Percentiles rank a stretch among this genome's conserved stretches.
Conservation (phyloP, 148 eudicot genomes). For the Spergularia bocconei region DNA sequence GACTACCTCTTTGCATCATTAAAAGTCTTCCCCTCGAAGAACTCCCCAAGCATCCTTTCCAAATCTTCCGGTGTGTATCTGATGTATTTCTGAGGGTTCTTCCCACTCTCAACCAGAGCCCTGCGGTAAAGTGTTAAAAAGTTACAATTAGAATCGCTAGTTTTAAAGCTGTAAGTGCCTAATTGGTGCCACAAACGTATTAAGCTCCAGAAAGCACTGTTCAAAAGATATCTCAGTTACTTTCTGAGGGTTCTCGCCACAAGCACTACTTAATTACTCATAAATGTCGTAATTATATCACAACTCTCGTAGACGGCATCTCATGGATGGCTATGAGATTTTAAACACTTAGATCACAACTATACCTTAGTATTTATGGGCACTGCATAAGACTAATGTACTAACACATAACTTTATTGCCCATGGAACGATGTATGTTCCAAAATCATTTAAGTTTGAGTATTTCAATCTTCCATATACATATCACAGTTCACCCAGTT, state of each 20-base stretch:
- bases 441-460: no score
- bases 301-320: not conserved
- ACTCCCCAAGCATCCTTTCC: conserved; percentile 92
- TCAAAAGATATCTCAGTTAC: not conserved
- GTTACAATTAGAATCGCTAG: not conserved
- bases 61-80: conserved; percentile 86
- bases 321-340: not conserved
- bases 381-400: no score
- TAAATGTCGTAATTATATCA: not conserved
- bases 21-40: conserved; percentile 77
- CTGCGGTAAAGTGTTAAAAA: conserved; percentile 26
- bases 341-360: not conserved
- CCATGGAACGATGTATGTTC: no score
- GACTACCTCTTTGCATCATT: conserved; percentile 53
- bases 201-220: not conserved
- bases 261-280: not conserved
- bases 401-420: no score
- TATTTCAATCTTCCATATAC: no score
- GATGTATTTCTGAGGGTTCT: conserved; percentile 85
- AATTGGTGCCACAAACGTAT: not conserved
- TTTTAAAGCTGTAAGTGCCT: not conserved
- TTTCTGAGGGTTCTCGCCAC: not conserved
- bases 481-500: no score
- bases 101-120: conserved; percentile 78
- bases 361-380: no score